Conservation (phyloP, 1,139 yeast genomes). For the Debaryomycetaceae sp. region DNA sequence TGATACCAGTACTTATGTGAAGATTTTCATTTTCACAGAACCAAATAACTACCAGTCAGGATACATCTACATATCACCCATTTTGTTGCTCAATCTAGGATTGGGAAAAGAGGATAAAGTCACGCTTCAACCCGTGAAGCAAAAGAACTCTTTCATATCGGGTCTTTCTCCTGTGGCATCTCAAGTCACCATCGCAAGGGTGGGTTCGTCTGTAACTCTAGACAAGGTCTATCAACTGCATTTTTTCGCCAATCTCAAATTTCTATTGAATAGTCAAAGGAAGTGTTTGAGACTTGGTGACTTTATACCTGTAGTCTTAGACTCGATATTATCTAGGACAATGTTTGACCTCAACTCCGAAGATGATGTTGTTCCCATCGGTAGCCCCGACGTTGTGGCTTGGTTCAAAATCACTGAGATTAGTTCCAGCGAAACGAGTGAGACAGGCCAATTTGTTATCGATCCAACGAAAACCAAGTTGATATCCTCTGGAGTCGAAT, state of each 20-base stretch:
- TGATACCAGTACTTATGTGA: conserved; percentile 31
- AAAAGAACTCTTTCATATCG: conserved; percentile 18
- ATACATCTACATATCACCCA: conserved; percentile 59
- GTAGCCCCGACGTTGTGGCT: conserved; percentile 71
- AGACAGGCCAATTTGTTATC: conserved; percentile 51
- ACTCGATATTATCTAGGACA: conserved; percentile 63
- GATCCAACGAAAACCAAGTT: conserved; percentile 65
- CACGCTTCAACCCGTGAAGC: conserved; percentile 19
- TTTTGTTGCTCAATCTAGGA: conserved; percentile 53
- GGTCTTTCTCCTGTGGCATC: conserved; percentile 31
- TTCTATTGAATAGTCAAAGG: conserved; percentile 54
- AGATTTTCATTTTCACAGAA: conserved; percentile 60
- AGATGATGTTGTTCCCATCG: conserved; percentile 49
- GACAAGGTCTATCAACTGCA: conserved; percentile 64
- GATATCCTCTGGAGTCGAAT: conserved; percentile 62
- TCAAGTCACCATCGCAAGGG: conserved; percentile 58
- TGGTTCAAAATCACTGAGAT: conserved; percentile 70
- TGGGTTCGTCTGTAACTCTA: conserved; percentile 69
- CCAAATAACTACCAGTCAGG: conserved; percentile 49
- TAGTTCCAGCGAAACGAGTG: conserved; percentile 25
- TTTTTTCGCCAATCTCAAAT: conserved; percentile 60
- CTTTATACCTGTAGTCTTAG: conserved; percentile 73
- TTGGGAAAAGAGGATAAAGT: conserved; percentile 29
- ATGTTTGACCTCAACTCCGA: conserved; percentile 39
- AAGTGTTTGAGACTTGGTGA: conserved; percentile 65